Conservation (phyloP, 345 rosid genomes). For the Cardiospermum halicacabum region DNA sequence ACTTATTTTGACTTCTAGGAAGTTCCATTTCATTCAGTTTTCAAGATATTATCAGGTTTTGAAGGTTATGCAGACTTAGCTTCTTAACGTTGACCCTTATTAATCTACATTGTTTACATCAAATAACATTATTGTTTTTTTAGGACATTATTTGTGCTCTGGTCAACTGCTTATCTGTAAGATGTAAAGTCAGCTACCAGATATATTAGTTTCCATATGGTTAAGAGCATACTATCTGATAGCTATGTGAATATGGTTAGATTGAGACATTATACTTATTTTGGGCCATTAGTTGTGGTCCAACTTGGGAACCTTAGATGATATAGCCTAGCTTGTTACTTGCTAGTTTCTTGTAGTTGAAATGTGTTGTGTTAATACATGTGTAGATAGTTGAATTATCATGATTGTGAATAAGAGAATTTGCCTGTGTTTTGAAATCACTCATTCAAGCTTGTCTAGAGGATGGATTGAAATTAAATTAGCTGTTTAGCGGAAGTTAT, state of each 20-base stretch:
- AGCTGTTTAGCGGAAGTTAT: conserved; percentile 15
- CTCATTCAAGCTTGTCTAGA: conserved; percentile 12
- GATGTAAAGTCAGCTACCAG: conserved; percentile 12
- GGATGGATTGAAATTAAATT: conserved; percentile 19
- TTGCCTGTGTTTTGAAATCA: conserved; percentile 13
- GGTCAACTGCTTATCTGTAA: conserved; percentile 16
- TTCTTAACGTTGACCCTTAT: background rate
- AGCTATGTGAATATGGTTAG: background rate
- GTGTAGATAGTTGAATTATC: background rate
- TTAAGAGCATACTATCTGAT: background rate
- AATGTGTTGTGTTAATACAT: background rate
- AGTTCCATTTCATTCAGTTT: background rate
- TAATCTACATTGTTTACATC: background rate
- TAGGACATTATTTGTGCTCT: background rate
- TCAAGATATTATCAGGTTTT: background rate
- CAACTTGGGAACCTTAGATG: conserved; percentile 1
- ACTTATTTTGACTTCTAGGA: background rate
- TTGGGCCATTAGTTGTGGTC: background rate
- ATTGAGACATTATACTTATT: background rate
- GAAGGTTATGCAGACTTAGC: background rate
- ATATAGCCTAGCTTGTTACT: background rate
- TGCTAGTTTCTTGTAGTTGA: background rate
- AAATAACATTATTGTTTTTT: background rate
- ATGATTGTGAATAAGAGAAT: conserved; percentile 9
- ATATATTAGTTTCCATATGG: conserved; percentile 3